These are phyloP conservation scores for Sporothrix variecibatus DNA, from an alignment of 2,329 filamentous ascomycete genomes.

Conservation along the genomic window DNA sequence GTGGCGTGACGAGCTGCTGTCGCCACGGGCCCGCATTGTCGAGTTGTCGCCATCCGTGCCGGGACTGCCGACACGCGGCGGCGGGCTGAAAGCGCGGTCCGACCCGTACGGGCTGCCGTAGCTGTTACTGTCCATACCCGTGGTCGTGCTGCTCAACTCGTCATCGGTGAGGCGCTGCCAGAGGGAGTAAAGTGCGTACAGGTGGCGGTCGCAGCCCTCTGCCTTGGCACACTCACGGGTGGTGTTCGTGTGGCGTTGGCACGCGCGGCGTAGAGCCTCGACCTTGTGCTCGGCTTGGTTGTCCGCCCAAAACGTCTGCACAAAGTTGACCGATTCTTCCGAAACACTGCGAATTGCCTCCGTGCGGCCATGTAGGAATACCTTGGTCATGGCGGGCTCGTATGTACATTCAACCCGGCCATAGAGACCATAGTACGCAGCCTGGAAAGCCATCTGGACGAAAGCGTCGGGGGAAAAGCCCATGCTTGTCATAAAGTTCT, in stretches of 20 bases:
- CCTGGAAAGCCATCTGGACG: slow-evolving; percentile 98
- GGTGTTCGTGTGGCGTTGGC: slow-evolving; percentile 74
- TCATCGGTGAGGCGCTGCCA: slow-evolving; percentile 90
- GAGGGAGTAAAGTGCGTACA: slow-evolving; percentile 91
- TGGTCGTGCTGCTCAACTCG: slow-evolving; percentile 52
- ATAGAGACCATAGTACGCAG: slow-evolving; percentile 95
- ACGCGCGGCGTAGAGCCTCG: slow-evolving; percentile 79
- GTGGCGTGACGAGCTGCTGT: slow-evolving; percentile 32
- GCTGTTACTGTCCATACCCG: slow-evolving; percentile 41
- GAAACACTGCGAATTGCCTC: slow-evolving; percentile 90
- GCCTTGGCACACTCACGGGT: slow-evolving; percentile 88
- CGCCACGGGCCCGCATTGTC: slow-evolving; percentile 26
- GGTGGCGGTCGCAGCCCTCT: slow-evolving; percentile 85
- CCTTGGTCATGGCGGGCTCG: slow-evolving; percentile 97
- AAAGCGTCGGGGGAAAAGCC: slow-evolving; percentile 97
- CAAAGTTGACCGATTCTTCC: slow-evolving; percentile 79
- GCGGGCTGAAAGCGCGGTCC: slow-evolving; percentile 65
- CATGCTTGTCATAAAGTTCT: slow-evolving; percentile 97
- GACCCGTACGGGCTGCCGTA: slow-evolving; percentile 24
- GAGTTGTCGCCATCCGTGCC: slow-evolving; percentile 14
- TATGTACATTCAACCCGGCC: slow-evolving; percentile 93
- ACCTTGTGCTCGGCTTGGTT: slow-evolving; percentile 81
- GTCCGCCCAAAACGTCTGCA: slow-evolving; percentile 93
- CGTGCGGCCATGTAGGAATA: slow-evolving; percentile 88
- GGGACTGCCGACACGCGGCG: slow-evolving; percentile 23